Evolutionary conservation across 2,329 filamentous ascomycete species (phyloP), one percentile per base, ranked within the genome.

Genomic region (Diaporthe ampelina): DNA sequence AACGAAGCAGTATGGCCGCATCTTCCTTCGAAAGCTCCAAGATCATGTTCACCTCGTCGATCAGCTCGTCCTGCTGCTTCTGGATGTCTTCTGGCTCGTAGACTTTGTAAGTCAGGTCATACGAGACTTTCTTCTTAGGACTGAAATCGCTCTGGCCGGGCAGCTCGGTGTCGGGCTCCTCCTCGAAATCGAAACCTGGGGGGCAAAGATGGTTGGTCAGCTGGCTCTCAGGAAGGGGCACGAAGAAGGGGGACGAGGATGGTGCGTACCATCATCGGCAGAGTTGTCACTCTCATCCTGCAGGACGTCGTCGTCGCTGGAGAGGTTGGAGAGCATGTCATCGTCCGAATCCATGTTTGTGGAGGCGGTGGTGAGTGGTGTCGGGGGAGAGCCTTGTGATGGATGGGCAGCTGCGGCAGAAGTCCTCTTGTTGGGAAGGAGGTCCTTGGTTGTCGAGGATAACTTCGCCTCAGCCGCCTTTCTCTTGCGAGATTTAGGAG

Each of bases 311-410:
- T 93, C 92, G 56, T 92, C 93, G 81, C 94, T 97, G 56, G 94
- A 96, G 79, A 92, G 88, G 81, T 92, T 91, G 79, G 94, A 97
- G 90, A 97, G 93, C 83, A 95, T 95, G 75, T 98, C 96, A 81
- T 98, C 95, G 79, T 98, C 96, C 11, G 95, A 98, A 86, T 98
- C 95, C 95, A 98, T 98, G 77, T 87, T 90, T 83, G 86, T 86
- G 69, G 85, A 87, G 29, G 81, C 81, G n/a, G 83, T 85, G 65
- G 90, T 92, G 74, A 89, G 83, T 37, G 90, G 89, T 7, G 90
- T 90, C 21, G 89, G 89, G 29, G 91, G 91, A 54, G 90, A 88
- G 57, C 86, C 85, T 73, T 76, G 72, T 15, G 26, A 54, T 9
- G 82, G 78, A 45, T 78, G 76, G 82, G 85, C 84, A 79, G 86